These are phyloP conservation scores for Scenedesmus sp. DNA, from an alignment of 163 green algal genomes.

Conservation along the genomic window DNA sequence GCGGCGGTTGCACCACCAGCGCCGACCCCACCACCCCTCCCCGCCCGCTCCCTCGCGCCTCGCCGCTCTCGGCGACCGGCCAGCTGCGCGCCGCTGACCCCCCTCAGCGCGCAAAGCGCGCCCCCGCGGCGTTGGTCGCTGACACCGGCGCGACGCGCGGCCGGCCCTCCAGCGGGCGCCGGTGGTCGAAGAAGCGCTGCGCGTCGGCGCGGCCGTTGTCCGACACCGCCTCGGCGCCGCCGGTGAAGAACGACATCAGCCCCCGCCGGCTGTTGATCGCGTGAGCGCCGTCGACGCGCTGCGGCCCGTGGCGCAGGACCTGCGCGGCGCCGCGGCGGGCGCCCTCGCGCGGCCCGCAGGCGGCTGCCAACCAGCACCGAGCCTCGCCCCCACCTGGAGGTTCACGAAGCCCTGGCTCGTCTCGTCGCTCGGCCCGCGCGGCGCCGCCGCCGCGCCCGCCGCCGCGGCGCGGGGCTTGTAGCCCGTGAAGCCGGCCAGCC, in stretches of 20 bases:
- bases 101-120: conserved; percentile 20
- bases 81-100: no score
- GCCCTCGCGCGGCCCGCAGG: no score
- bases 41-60: no score
- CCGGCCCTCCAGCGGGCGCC: conserved; percentile 29
- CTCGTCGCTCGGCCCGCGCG: conserved; percentile 26
- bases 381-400: conserved; percentile 30
- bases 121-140: conserved; percentile 24
- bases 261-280: conserved; percentile 42
- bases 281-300: conserved; percentile 4
- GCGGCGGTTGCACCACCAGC: no score
- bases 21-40: no score
- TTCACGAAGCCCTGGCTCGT: conserved; percentile 44
- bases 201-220: conserved; percentile 43
- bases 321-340: no score
- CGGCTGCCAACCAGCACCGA: no score
- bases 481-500: conserved; percentile 39
- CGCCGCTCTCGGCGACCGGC: no score
- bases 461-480: conserved; percentile 28
- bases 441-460: conserved; percentile 21
- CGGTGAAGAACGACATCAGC: conserved; percentile 45
- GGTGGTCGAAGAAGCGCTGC: conserved; percentile 37
- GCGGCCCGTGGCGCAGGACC: conserved; percentile 27
- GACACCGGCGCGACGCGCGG: conserved; percentile 18
- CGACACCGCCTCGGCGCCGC: neutral